Evolutionary conservation across 208 protist genomes (phyloP), one percentile per base, ranked within the genome.

Genomic region (Crithidia sp.): DNA sequence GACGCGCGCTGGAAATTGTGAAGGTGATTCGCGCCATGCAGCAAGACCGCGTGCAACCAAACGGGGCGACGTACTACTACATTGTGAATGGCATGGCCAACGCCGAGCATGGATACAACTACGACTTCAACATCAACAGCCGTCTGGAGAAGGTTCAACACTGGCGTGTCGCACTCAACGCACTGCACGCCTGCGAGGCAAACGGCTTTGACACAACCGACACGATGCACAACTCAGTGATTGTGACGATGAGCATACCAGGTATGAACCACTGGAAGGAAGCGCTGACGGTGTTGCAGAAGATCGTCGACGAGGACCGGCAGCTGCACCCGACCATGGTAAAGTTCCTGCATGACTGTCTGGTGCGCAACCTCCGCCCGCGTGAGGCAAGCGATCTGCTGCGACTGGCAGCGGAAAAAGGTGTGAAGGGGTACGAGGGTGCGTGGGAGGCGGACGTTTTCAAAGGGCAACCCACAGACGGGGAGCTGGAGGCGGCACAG

Each of bases 1-100:
- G 93, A 2, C 83, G 93, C 4, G 93, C 93, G 37, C 68, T 97
- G 19, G 93, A 97, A 72, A 97, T 97, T 71, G 73, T 96, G 41
- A 87, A 86, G 49, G 91, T 97, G 17, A 79, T 97, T 17, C 89
- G 91, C 0, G 89, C 90, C 13, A 97, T 97, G 93, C 84, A 95
- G 79, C 82, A 97, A 67, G 93, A 97, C 57, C 56, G 71, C 7
- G 89, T 97, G 57, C 93, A 96, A 72, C 89, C 90, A 0, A 94
- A 97, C 79, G 91, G 90, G 14, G 90, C 89, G 14, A 93, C 85
- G 8, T 97, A 97, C 77, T 97, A 97, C 76, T 97, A 97, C 79
- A 91, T 97, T 50, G 83, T 90, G 14, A 97, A 97, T 64, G 93
- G 93, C 45, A 97, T 97, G 93, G 90, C 90, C 50, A 97, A 97